phyloP scores from a whole-genome alignment of 2,329 filamentous ascomycete genomes.

The Aphanocladium album region DNA sequence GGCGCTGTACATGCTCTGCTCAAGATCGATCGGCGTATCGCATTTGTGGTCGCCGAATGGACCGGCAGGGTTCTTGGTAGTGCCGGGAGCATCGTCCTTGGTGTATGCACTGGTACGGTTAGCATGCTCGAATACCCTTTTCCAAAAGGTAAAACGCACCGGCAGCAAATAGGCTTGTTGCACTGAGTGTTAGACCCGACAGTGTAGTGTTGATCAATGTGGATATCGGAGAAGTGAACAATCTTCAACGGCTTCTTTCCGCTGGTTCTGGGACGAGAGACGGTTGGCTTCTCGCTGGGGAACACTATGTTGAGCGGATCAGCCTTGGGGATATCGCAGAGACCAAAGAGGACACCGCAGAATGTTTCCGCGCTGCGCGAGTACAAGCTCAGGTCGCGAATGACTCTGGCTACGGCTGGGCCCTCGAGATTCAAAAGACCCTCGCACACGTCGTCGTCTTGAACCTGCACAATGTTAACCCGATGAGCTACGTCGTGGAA shows the following conservation, averaged over 20 bases:
- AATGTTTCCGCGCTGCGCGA: constrained; percentile 47
- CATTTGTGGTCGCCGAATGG: constrained; percentile 49
- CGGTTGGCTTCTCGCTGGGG: constrained; percentile 35
- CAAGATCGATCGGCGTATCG: constrained; percentile 45
- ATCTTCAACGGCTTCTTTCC: constrained; percentile 45
- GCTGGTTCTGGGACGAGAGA: constrained; percentile 34
- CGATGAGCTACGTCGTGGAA: no score
- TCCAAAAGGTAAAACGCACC: constrained; percentile 24
- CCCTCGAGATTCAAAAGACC: constrained; percentile 48
- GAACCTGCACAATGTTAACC: constrained; percentile 27
- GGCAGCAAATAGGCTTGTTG: constrained; percentile 55
- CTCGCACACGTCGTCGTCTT: constrained; percentile 51
- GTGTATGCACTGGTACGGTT: constrained; percentile 36
- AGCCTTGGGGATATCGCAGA: constrained; percentile 46
- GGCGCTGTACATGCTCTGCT: constrained; percentile 50
- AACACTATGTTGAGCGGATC: constrained; percentile 38
- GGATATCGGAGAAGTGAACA: constrained; percentile 57
- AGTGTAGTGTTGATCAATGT: constrained; percentile 52
- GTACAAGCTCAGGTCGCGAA: constrained; percentile 42
- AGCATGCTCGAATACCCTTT: not conserved
- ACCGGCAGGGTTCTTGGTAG: constrained; percentile 44
- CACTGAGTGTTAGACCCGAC: constrained; percentile 50
- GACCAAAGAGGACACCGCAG: constrained; percentile 48
- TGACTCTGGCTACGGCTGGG: constrained; percentile 44
- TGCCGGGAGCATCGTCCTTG: constrained; percentile 40